These are phyloP conservation scores for Talaromyces atroroseus DNA, from an alignment of 2,329 filamentous ascomycete species.

Conservation along the genomic window DNA sequence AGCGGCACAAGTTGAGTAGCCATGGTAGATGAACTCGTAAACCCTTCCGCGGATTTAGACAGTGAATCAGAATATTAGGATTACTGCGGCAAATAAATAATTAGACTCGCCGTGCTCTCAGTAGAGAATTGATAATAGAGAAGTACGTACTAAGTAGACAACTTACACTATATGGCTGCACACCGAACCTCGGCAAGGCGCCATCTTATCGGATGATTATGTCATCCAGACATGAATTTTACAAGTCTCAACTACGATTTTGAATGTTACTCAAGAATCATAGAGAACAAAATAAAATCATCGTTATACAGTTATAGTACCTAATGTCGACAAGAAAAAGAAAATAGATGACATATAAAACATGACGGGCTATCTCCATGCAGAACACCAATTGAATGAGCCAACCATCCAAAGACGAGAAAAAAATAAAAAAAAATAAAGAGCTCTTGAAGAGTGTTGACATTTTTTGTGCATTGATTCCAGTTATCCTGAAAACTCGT, in stretches of 20 bases:
- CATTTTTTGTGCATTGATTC: slow-evolving; percentile 1
- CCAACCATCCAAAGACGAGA: slow-evolving; percentile 3
- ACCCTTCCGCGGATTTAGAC: not conserved
- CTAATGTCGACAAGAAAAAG: slow-evolving; percentile 32
- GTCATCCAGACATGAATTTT: slow-evolving; percentile 5
- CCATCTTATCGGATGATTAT: slow-evolving; percentile 11
- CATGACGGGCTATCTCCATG: slow-evolving; percentile 37
- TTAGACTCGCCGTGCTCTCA: no score
- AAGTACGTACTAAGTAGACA: not conserved
- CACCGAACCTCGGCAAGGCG: slow-evolving; percentile 18
- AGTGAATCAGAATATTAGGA: not conserved
- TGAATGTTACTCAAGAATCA: not conserved
- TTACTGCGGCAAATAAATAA: not conserved
- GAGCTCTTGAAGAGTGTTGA: not conserved
- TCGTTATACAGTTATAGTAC: slow-evolving; percentile 32
- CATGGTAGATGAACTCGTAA: slow-evolving; percentile 43
- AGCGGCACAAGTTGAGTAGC: slow-evolving; percentile 58
- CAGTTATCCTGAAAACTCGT: not conserved
- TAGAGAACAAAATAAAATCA: slow-evolving; percentile 25
- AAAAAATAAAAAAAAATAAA: slow-evolving; percentile 2
- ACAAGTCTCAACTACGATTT: not conserved
- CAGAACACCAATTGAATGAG: slow-evolving; percentile 21
- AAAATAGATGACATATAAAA: slow-evolving; percentile 24
- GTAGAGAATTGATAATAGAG: not conserved
- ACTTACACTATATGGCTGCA: not conserved